A percentile compares a stretch with the other conserved stretches of the same genome.
These are phyloP conservation scores for Saccharomycopsis phalli DNA, from an alignment of 1,139 yeast genomes.

Conservation along the genomic window DNA sequence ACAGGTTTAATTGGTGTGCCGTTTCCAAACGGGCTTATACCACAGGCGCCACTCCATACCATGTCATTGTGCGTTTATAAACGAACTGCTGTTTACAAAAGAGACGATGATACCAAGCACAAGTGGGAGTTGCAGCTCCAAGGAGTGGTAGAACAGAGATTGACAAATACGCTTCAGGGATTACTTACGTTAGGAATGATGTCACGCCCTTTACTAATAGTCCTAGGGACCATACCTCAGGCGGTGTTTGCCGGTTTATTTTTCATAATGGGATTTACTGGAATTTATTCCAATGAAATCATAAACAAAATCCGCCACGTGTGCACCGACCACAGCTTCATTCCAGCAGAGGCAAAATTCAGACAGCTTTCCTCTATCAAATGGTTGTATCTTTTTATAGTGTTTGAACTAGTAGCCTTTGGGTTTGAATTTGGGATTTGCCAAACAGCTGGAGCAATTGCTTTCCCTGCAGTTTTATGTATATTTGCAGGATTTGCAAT, in stretches of 20 bases:
- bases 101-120: conserved; percentile 21
- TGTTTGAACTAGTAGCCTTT: conserved; percentile 56
- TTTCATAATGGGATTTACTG: conserved; percentile 86
- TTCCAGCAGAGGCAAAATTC: conserved; percentile 28
- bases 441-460: conserved; percentile 78
- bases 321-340: conserved; percentile 43
- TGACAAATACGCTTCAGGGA: conserved; percentile 81
- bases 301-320: conserved; percentile 55
- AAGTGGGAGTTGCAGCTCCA: conserved; percentile 27
- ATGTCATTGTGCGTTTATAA: conserved; percentile 51
- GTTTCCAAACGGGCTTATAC: conserved; percentile 92
- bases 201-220: conserved; percentile 77
- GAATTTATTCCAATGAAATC: conserved; percentile 60
- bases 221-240: conserved; percentile 84
- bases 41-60: conserved; percentile 95
- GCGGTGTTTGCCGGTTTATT: conserved; percentile 88
- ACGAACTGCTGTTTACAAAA: conserved; percentile 17
- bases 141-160: conserved; percentile 79
- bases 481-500: conserved; percentile 47
- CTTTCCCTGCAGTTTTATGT: conserved; percentile 82
- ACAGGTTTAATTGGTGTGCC: conserved; percentile 87
- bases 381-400: conserved; percentile 47
- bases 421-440: conserved; percentile 81
- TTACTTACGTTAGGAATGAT: conserved; percentile 75
- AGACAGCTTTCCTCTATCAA: conserved; percentile 33